Percentiles rank a stretch among this genome's conserved stretches.
Conservation (phyloP, 2,329 filamentous ascomycete species). For the Pseudogymnoascus verrucosus region DNA sequence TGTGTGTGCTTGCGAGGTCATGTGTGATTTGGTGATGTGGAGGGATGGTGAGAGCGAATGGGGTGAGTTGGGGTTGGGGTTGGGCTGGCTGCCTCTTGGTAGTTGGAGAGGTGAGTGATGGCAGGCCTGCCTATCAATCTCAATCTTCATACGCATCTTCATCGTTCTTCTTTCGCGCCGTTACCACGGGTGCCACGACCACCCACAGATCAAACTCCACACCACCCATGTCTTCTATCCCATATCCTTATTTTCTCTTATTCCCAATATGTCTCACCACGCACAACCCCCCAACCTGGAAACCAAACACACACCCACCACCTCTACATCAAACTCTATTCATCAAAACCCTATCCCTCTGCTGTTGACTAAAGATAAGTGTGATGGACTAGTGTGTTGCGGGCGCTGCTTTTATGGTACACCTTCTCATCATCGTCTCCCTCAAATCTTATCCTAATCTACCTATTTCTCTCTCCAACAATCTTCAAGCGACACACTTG, state of each 20-base stretch:
- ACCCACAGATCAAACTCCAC: not conserved
- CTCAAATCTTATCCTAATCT: too few species aligned
- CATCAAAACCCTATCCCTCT: too few species aligned
- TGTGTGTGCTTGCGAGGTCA: not conserved
- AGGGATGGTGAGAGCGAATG: not conserved
- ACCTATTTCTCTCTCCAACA: too few species aligned
- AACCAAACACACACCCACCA: too few species aligned
- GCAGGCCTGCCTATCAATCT: not conserved
- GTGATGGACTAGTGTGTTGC: too few species aligned
- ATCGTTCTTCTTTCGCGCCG: not conserved
- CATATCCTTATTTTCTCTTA: not conserved
- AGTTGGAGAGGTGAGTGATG: not conserved
- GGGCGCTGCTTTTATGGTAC: too few species aligned
- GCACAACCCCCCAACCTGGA: too few species aligned
- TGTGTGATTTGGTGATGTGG: not conserved
- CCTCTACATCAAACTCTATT: too few species aligned
- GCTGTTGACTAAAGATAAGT: too few species aligned
- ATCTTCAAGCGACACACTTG: too few species aligned
- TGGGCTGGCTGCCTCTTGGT: not conserved
- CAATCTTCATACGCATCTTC: not conserved
- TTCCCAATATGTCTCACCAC: too few species aligned
- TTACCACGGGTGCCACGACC: not conserved
- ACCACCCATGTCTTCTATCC: not conserved
- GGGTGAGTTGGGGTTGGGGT: not conserved
- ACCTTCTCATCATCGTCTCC: too few species aligned